phyloP scores from a whole-genome alignment of 129 eudicot genomes.

The Flaveria trinervia region DNA sequence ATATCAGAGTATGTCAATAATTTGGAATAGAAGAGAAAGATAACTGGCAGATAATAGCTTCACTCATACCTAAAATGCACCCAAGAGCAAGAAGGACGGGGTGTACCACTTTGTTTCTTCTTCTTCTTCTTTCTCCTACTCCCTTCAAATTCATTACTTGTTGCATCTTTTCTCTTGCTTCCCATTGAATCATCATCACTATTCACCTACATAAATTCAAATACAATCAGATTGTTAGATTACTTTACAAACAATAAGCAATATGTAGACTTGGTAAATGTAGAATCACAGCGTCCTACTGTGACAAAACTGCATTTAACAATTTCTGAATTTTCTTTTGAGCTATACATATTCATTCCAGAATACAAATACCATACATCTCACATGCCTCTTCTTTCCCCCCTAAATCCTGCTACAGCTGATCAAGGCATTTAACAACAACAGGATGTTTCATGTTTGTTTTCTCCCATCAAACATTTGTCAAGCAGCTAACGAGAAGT shows the following conservation, averaged over 20 bases:
- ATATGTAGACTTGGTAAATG: not conserved
- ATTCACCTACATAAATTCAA: slow-evolving; percentile 32
- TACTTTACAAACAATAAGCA: slow-evolving; percentile 12
- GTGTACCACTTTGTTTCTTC: slow-evolving; percentile 61
- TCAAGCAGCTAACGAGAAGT: not conserved
- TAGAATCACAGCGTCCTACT: not conserved
- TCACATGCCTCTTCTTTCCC: not conserved
- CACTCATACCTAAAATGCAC: slow-evolving; percentile 70
- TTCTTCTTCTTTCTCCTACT: slow-evolving; percentile 62
- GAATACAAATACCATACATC: slow-evolving; percentile 3
- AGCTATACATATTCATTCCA: slow-evolving; percentile 5
- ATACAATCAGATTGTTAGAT: not conserved
- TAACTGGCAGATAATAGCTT: slow-evolving; percentile 2
- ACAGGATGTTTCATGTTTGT: not conserved
- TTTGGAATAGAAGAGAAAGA: not conserved
- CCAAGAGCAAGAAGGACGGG: slow-evolving; percentile 92
- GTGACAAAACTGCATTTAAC: not conserved
- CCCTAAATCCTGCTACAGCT: not conserved
- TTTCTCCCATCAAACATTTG: not conserved
- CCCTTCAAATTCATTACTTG: slow-evolving; percentile 50
- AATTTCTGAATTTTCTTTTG: slow-evolving; percentile 9
- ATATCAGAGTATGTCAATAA: slow-evolving; percentile 28
- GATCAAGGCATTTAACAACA: slow-evolving; percentile 12
- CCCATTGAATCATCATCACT: slow-evolving; percentile 53
- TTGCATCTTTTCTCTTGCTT: slow-evolving; percentile 54